Evolutionary conservation across 2,329 filamentous ascomycete species (phyloP), one percentile per base, ranked within the genome.

Genomic region (Amauroascus verrucosus): DNA sequence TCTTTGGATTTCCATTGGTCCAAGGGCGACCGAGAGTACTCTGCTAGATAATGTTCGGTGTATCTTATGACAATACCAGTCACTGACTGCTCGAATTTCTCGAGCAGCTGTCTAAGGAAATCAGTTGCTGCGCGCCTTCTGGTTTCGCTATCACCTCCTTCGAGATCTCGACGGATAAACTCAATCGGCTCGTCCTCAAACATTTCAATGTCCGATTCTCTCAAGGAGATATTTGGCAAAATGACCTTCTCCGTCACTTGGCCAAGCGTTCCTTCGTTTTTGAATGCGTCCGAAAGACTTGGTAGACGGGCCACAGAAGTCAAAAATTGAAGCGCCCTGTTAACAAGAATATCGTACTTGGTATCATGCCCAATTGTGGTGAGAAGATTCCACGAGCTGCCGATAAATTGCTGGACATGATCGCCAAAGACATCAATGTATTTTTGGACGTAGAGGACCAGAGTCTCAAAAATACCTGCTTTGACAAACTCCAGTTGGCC

Each of bases 181-280:
- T 98, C 93, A 60, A 98, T 98, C 0, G 93, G 93, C 73, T 98
- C 94, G 66, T 98, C 94, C 67, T 98, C 93, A 62, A 98, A 97
- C 60, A 95, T 79, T 68, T 98, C 93, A 52, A 95, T 80, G 60
- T 98, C 94, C 0, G 90, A 93, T 64, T 96, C 93, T 60, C 94
- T 83, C 56, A 98, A 75, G 14, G 86, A 85, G 55, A 98, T 82
- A 64, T 98, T 98, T 8, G 93, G 91, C 59, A 98, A 73, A 54
- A 98, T 87, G 55, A 97, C 93, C 72, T 95, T 95, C 68, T 97
- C 89, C 8, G 96, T 87, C 51, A 98, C 87, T 67, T 95, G 86
- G 16, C 83, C 82, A 33, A 97, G 74, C 2, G 88, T 84, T 3
- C 79, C 78, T 63, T 89, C 81, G 61, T 85, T 84, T 70, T 94